Percentiles rank a stretch among this genome's conserved stretches.
Conservation (phyloP, 805 yeast species). For the Yarrowia divulgata region DNA sequence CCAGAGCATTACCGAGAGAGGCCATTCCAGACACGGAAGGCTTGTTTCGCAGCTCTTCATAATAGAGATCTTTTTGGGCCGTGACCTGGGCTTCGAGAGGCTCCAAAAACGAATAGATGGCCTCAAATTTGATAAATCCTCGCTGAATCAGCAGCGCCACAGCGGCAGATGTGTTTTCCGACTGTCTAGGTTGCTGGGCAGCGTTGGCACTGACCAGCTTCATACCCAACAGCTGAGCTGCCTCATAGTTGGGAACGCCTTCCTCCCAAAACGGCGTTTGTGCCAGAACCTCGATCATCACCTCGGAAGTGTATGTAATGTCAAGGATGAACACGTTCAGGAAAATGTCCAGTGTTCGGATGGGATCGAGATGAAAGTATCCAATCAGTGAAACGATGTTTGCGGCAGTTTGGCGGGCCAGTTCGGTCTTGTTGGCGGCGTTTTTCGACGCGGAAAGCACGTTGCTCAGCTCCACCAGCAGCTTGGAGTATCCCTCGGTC, state of each 20-base stretch:
- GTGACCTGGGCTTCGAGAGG: slow-evolving; percentile 51
- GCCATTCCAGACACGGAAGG: slow-evolving; percentile 21
- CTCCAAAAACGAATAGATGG: slow-evolving; percentile 62
- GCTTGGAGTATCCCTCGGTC: slow-evolving; percentile 76
- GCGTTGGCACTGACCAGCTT: slow-evolving; percentile 51
- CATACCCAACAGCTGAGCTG: slow-evolving; percentile 62
- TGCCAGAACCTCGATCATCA: slow-evolving; percentile 60
- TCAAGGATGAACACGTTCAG: slow-evolving; percentile 60
- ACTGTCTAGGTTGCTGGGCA: slow-evolving; percentile 42
- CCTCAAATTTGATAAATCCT: slow-evolving; percentile 69
- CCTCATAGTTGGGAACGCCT: slow-evolving; percentile 58
- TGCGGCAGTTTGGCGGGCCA: not conserved
- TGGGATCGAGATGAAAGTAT: slow-evolving; percentile 76
- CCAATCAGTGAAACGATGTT: slow-evolving; percentile 68
- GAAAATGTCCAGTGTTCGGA: slow-evolving; percentile 68
- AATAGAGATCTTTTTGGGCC: slow-evolving; percentile 18
- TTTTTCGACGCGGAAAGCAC: slow-evolving; percentile 55
- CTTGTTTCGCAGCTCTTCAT: slow-evolving; percentile 14
- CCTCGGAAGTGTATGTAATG: slow-evolving; percentile 55
- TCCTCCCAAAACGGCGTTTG: slow-evolving; percentile 74
- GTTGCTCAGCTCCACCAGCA: slow-evolving; percentile 58
- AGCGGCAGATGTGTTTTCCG: slow-evolving; percentile 56
- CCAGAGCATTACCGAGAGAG: slow-evolving; percentile 15
- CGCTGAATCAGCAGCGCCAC: slow-evolving; percentile 67
- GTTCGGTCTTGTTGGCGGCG: slow-evolving; percentile 45